Percentiles rank a stretch among this genome's conserved stretches.
phyloP scores from a whole-genome alignment of 495 filamentous ascomycete species.

The Penicillium cataractarum region DNA sequence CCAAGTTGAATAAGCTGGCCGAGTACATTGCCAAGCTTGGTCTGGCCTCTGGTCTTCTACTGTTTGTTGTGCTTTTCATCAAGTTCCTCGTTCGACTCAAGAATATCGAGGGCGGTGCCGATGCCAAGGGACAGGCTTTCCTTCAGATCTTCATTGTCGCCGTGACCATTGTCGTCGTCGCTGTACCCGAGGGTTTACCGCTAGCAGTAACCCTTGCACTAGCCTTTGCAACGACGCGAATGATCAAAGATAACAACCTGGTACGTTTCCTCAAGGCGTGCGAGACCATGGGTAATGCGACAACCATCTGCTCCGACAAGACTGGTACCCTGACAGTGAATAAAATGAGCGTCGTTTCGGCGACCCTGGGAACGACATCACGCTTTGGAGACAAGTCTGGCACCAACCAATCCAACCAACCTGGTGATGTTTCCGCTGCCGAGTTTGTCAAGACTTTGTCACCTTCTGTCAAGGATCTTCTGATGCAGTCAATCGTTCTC shows the following conservation, averaged over 20 bases:
- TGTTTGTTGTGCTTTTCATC: conserved; percentile 93
- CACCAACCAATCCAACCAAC: conserved; percentile 17
- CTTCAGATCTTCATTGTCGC: conserved; percentile 93
- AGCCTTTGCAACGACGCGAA: conserved; percentile 91
- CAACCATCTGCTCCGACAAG: conserved; percentile 95
- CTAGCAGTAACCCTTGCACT: conserved; percentile 91
- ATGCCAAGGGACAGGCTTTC: conserved; percentile 84
- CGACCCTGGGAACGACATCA: conserved; percentile 68
- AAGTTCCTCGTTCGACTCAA: conserved; percentile 76
- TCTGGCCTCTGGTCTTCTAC: conserved; percentile 74
- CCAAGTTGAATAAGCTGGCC: conserved; percentile 87
- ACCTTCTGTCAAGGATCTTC: conserved; percentile 59
- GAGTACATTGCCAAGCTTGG: conserved; percentile 95
- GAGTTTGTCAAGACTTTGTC: conserved; percentile 65
- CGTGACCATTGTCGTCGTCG: conserved; percentile 93
- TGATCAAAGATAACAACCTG: conserved; percentile 94
- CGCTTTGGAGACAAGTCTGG: conserved; percentile 65
- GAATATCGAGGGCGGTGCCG: conserved; percentile 51
- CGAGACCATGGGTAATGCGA: conserved; percentile 99
- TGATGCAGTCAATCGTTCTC: conserved; percentile 75
- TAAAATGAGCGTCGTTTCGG: conserved; percentile 86
- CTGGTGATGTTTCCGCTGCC: conserved; percentile 51
- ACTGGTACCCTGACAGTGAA: conserved; percentile 95
- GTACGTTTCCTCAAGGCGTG: conserved; percentile 90
- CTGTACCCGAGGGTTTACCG: conserved; percentile 91